A percentile compares a stretch with the other conserved stretches of the same genome.
phyloP scores from a whole-genome alignment of 2,329 filamentous ascomycete species.

The Fusarium metavorans region DNA sequence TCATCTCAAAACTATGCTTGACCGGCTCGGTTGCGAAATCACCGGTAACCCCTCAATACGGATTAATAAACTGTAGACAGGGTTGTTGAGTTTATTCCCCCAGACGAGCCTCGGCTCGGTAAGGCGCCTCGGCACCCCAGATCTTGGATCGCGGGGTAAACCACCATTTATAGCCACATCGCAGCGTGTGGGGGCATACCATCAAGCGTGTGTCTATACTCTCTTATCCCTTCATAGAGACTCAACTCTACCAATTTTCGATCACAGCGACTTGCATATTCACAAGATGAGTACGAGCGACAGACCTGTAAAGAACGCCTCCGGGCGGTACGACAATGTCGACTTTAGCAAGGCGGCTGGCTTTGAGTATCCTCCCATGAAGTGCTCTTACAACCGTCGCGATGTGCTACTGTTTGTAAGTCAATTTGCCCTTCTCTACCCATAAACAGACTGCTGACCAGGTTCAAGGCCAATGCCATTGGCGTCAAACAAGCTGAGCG shows the following conservation, averaged over 20 bases:
- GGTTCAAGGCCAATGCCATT: slow-evolving; percentile 53
- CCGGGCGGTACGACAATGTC: slow-evolving; percentile 56
- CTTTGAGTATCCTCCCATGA: slow-evolving; percentile 52
- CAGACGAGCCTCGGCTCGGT: background rate
- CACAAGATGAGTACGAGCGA: slow-evolving; percentile 31
- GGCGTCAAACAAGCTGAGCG: slow-evolving; percentile 53
- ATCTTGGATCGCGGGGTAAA: background rate
- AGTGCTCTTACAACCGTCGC: slow-evolving; percentile 56
- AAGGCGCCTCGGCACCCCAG: background rate
- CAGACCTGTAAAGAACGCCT: slow-evolving; percentile 51
- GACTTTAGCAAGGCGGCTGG: slow-evolving; percentile 55
- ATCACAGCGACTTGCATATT: background rate
- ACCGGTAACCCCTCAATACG: background rate
- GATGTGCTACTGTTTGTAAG: slow-evolving; percentile 52
- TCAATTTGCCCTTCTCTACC: background rate
- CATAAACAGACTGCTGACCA: background rate
- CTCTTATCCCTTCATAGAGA: background rate
- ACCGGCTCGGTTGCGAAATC: background rate
- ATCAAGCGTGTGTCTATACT: background rate
- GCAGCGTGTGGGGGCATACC: background rate
- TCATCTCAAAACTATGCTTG: background rate
- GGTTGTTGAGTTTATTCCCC: background rate
- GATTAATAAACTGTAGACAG: background rate
- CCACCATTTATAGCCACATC: background rate
- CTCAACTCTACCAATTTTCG: background rate